Conservation (phyloP, 345 rosid species). For the Melastoma malabathricum region DNA sequence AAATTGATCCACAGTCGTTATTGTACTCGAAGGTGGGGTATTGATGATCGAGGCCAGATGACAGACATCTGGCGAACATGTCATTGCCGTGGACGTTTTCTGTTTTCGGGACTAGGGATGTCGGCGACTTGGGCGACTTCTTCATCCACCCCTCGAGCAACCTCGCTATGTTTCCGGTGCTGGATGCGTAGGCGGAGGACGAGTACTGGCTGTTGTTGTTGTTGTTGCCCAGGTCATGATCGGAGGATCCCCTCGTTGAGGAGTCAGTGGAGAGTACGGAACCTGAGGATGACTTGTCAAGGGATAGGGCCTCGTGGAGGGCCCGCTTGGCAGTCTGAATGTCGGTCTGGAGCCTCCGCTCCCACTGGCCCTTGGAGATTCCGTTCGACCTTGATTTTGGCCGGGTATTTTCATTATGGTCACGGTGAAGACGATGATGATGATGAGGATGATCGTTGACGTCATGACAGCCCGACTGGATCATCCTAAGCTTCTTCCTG, state of each 20-base stretch:
- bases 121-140: conserved; percentile 6
- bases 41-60: conserved; percentile 3
- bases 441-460: no score
- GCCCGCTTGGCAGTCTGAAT: conserved; percentile 78
- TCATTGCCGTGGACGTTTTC: neutral
- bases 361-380: conserved; percentile 72
- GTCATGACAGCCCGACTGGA: conserved; percentile 26
- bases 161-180: conserved; percentile 14
- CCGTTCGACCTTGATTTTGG: conserved; percentile 10
- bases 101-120: conserved; percentile 5
- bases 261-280: conserved; percentile 3
- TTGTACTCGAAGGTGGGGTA: conserved; percentile 8
- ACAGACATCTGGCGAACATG: neutral
- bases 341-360: conserved; percentile 77
- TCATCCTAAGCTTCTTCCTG: conserved; percentile 64
- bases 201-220: neutral
- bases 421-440: neutral
- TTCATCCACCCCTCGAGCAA: conserved; percentile 18
- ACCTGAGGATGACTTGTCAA: conserved; percentile 24
- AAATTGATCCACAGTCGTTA: conserved; percentile 4
- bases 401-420: conserved; percentile 21
- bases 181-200: conserved; percentile 11
- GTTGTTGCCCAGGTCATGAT: neutral
- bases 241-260: neutral
- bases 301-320: conserved; percentile 63